Percentiles rank a stretch among this genome's conserved stretches.
These are phyloP conservation scores for Boeremia lycopersici DNA, from an alignment of 2,329 filamentous ascomycete genomes.

Conservation along the genomic window DNA sequence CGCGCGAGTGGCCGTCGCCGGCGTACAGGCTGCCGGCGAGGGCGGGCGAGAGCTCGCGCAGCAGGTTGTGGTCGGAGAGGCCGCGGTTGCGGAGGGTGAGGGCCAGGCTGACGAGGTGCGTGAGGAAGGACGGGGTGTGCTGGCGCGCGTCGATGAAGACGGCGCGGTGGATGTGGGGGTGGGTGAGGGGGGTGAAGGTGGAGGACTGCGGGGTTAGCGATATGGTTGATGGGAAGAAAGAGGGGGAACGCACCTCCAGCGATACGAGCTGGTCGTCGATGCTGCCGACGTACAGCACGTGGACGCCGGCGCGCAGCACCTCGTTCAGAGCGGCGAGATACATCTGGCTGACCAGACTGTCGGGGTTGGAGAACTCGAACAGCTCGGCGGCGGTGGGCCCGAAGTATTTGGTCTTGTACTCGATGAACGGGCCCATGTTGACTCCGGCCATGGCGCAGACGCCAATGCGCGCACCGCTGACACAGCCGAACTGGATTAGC, in stretches of 20 bases:
- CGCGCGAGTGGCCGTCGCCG: conserved; percentile 89
- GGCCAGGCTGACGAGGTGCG: conserved; percentile 88
- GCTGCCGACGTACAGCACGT: conserved; percentile 87
- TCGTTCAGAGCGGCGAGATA: conserved; percentile 78
- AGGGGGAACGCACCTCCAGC: conserved; percentile 68
- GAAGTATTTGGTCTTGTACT: conserved; percentile 87
- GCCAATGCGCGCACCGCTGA: conserved; percentile 74
- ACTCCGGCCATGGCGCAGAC: conserved; percentile 91
- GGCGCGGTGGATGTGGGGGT: conserved; percentile 94
- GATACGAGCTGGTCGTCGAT: conserved; percentile 97
- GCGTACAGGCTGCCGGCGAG: conserved; percentile 89
- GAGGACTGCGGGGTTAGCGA: conserved; percentile 77
- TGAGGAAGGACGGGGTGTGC: conserved; percentile 91
- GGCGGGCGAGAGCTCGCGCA: conserved; percentile 85
- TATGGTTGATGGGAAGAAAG: too few species aligned
- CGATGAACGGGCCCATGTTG: conserved; percentile 88
- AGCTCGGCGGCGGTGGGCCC: conserved; percentile 92
- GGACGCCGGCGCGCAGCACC: conserved; percentile 77
- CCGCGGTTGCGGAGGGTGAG: conserved; percentile 94
- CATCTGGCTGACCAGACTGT: conserved; percentile 80
- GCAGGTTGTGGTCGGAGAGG: conserved; percentile 88
- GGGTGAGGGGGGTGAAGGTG: conserved; percentile 80
- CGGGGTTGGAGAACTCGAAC: conserved; percentile 87
- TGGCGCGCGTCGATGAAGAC: conserved; percentile 93
- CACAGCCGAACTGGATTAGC: conserved; percentile 85